These are phyloP conservation scores for Colletotrichum gigasporum DNA, from an alignment of 2,329 filamentous ascomycete species.

Conservation along the genomic window DNA sequence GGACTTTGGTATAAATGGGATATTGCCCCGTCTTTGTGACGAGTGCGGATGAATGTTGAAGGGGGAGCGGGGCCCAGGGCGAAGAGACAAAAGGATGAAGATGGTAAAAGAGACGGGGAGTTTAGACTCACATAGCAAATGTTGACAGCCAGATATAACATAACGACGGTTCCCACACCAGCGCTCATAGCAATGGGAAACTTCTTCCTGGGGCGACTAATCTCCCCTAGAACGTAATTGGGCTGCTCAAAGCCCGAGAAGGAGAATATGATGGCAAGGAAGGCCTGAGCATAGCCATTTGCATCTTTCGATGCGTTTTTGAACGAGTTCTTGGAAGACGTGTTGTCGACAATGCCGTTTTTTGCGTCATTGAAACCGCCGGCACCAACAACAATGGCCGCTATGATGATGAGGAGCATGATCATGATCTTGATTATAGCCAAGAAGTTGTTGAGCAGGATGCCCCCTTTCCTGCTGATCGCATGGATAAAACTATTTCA, in stretches of 20 bases:
- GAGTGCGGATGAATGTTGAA: too few relatives aligned
- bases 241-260: conserved; percentile 49
- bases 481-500: conserved; percentile 59
- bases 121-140: conserved; percentile 45
- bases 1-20: too few relatives aligned
- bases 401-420: conserved; percentile 52
- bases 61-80: too few relatives aligned
- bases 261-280: conserved; percentile 53
- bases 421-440: conserved; percentile 59
- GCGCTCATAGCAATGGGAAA: conserved; percentile 43
- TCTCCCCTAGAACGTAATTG: conserved; percentile 47
- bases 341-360: conserved; percentile 40
- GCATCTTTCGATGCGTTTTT: conserved; percentile 34
- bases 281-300: conserved; percentile 48
- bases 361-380: conserved; percentile 36
- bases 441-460: conserved; percentile 60
- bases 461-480: conserved; percentile 56
- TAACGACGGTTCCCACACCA: conserved; percentile 40
- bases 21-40: too few relatives aligned
- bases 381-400: conserved; percentile 43
- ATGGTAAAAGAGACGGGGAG: too few relatives aligned
- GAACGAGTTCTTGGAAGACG: conserved; percentile 37
- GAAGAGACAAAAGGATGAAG: too few relatives aligned
- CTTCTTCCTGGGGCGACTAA: conserved; percentile 42
- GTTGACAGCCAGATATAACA: conserved; percentile 48